Evolutionary conservation across 768 basidiomycete genomes (phyloP).

Genomic region (Candolleomyces aberdarensis): DNA sequence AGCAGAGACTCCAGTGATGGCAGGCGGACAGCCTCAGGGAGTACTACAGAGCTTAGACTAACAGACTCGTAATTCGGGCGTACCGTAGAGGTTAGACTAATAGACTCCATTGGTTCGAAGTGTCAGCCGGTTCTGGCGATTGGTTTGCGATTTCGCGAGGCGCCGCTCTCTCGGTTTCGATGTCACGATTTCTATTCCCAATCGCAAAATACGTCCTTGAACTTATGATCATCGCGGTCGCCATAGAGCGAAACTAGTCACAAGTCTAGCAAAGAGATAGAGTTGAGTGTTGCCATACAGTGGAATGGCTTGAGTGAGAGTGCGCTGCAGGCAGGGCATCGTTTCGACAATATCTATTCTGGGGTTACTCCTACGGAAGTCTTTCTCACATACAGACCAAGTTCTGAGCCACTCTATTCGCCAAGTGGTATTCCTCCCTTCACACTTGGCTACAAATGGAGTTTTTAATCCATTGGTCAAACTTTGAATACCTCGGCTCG

Average conservation of each 20-base stretch:
- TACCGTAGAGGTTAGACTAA: background rate
- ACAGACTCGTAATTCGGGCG: background rate
- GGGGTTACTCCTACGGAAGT: no score
- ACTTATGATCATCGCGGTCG: background rate
- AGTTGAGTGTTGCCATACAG: background rate
- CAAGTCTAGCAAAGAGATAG: background rate
- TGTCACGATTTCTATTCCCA: no score
- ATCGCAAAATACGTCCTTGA: background rate
- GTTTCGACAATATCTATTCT: no score
- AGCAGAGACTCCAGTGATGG: background rate
- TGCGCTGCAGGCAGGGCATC: background rate
- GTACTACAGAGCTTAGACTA: background rate
- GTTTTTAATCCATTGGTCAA: no score
- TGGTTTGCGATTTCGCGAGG: background rate
- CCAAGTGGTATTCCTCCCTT: no score
- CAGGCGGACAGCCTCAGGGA: background rate
- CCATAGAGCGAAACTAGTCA: background rate
- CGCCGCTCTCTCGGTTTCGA: background rate
- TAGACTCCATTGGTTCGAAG: background rate
- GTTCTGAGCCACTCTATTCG: no score
- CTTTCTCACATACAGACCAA: no score
- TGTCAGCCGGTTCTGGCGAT: background rate
- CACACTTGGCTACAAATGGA: no score
- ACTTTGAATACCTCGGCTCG: no score
- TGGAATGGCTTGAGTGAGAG: background rate